phyloP scores from a whole-genome alignment of 2,329 filamentous ascomycete species.

The Colletotrichum cordylinicola region DNA sequence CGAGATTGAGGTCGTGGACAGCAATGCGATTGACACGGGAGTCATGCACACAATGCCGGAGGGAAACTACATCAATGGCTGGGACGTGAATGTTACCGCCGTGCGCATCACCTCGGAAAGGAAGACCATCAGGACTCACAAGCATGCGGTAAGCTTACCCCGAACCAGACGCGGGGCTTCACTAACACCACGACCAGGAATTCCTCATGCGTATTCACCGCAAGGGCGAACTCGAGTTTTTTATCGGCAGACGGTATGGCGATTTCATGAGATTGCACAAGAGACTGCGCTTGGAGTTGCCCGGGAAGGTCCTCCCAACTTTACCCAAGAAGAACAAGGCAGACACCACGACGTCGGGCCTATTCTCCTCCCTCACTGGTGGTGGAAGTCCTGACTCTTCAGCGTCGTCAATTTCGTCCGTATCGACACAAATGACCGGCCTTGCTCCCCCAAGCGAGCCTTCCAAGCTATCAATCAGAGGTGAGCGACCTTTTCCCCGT shows the following conservation, averaged over 20 bases:
- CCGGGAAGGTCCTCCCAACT: constrained; percentile 86
- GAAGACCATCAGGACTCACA: constrained; percentile 87
- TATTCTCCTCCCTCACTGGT: constrained; percentile 58
- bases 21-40: constrained; percentile 89
- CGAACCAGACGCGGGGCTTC: background rate
- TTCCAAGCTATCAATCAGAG: constrained; percentile 49
- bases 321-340: constrained; percentile 93
- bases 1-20: constrained; percentile 95
- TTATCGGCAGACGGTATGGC: constrained; percentile 85
- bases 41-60: constrained; percentile 87
- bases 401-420: constrained; percentile 79
- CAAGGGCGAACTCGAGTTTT: constrained; percentile 76
- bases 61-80: constrained; percentile 91
- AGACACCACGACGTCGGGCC: constrained; percentile 67
- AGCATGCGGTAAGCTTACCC: constrained; percentile 75
- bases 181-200: constrained; percentile 62
- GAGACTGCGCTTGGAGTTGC: constrained; percentile 80
- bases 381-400: constrained; percentile 74
- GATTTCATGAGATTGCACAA: constrained; percentile 86
- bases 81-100: constrained; percentile 95
- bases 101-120: constrained; percentile 83
- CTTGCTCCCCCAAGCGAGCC: constrained; percentile 31
- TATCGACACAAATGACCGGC: constrained; percentile 70
- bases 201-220: constrained; percentile 88
- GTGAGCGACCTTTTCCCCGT: constrained; percentile 29